These are phyloP conservation scores for Tolypocladium amazonense DNA, from an alignment of 2,329 filamentous ascomycete species.

Conservation along the genomic window DNA sequence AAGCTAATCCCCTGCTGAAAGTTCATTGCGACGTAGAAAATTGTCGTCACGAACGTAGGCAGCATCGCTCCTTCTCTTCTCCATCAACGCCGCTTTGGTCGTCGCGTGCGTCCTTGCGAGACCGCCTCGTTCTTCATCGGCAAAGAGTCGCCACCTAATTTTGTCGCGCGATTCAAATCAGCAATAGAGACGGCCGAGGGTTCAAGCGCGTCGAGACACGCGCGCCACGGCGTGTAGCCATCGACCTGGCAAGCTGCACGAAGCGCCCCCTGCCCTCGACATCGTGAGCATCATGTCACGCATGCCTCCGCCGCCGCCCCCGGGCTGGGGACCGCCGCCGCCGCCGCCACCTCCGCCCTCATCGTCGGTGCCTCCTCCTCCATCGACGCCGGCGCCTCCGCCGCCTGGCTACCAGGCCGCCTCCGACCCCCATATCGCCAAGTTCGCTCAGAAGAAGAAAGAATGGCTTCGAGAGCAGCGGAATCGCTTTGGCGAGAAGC, in stretches of 20 bases:
- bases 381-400: constrained; percentile 54
- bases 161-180: neutral
- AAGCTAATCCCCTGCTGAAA: constrained; percentile 11
- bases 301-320: constrained; percentile 45
- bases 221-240: constrained; percentile 25
- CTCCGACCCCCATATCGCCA: constrained; percentile 74
- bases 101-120: constrained; percentile 17
- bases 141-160: constrained; percentile 2
- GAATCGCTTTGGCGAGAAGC: constrained; percentile 92
- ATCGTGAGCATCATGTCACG: constrained; percentile 36
- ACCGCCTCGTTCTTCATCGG: constrained; percentile 14
- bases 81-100: constrained; percentile 18
- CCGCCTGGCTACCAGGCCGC: constrained; percentile 78
- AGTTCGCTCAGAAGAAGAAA: constrained; percentile 97
- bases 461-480: constrained; percentile 92
- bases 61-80: constrained; percentile 4
- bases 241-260: constrained; percentile 14
- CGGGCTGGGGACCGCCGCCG: constrained; percentile 45
- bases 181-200: constrained; percentile 6
- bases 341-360: constrained; percentile 46
- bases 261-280: constrained; percentile 8
- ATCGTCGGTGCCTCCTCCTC: constrained; percentile 45
- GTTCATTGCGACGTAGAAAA: constrained; percentile 17
- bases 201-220: constrained; percentile 18
- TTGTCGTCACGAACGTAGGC: constrained; percentile 20